phyloP scores from a whole-genome alignment of 1,139 yeast species.

The Pichia norvegensis region DNA sequence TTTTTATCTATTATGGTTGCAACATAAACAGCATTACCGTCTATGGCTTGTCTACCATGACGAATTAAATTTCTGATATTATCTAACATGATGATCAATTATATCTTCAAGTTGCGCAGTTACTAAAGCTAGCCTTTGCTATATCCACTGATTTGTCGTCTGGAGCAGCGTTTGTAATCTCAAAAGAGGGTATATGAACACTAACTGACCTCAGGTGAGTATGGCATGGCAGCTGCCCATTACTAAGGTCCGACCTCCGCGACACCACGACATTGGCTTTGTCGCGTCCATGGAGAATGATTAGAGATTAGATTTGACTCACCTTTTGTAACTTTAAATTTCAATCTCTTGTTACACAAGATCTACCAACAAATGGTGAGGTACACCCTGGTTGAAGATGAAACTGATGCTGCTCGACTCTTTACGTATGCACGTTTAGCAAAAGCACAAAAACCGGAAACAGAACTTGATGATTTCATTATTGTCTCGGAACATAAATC shows the following conservation, averaged over 20 bases:
- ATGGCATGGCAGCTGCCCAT: too few relatives aligned
- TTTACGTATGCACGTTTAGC: not conserved
- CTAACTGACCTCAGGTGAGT: too few relatives aligned
- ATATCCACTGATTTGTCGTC: too few relatives aligned
- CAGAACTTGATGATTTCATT: not conserved
- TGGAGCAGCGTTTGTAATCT: too few relatives aligned
- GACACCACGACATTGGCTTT: not conserved
- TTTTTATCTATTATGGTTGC: not conserved
- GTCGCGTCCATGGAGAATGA: too few relatives aligned
- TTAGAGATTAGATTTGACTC: too few relatives aligned
- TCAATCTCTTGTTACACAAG: too few relatives aligned
- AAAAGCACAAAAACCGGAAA: not conserved
- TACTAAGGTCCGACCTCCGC: too few relatives aligned
- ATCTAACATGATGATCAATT: conserved; percentile 13
- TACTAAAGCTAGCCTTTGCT: not conserved
- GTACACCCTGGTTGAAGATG: not conserved
- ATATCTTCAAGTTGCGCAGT: not conserved
- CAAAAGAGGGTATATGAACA: too few relatives aligned
- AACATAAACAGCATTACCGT: not conserved
- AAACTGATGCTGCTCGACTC: not conserved
- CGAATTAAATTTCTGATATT: conserved; percentile 74
- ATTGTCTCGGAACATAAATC: not conserved
- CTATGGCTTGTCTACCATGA: conserved; percentile 67
- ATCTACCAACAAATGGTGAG: too few relatives aligned
- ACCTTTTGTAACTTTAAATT: too few relatives aligned